Conservation (phyloP, 2,329 filamentous ascomycete species). For the Aspergillus spinulosporus region DNA sequence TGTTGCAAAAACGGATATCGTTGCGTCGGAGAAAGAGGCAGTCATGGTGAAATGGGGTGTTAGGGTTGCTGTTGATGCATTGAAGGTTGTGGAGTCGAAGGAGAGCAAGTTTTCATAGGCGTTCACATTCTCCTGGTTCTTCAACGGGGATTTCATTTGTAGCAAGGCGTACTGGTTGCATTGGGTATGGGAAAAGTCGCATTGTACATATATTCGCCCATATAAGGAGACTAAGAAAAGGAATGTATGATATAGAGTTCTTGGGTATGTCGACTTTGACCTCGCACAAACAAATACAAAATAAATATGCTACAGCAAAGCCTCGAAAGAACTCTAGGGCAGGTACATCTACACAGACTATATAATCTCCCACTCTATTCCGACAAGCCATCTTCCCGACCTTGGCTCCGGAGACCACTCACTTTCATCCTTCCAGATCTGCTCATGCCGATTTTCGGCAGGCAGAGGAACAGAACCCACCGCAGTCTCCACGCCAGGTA, state of each 20-base stretch:
- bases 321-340: not conserved
- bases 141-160: not conserved
- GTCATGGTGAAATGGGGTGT: slow-evolving; percentile 52
- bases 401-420: not conserved
- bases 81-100: slow-evolving; percentile 37
- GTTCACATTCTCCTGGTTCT: not conserved
- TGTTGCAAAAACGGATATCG: slow-evolving; percentile 64
- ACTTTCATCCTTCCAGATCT: not conserved
- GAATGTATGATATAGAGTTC: not conserved
- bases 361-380: slow-evolving; percentile 43
- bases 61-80: slow-evolving; percentile 42
- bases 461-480: not conserved
- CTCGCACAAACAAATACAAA: not conserved
- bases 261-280: not conserved
- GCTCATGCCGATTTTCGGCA: not conserved
- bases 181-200: not conserved
- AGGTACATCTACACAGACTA: not conserved
- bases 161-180: slow-evolving; percentile 6
- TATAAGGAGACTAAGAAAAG: not conserved
- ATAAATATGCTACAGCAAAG: not conserved
- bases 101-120: not conserved
- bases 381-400: slow-evolving; percentile 36
- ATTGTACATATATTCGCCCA: not conserved
- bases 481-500: slow-evolving; percentile 25
- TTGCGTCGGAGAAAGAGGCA: slow-evolving; percentile 52